Base-by-base conservation (phyloP, 2,329 filamentous ascomycete species). In the Chrysoporthe puriensis region DNA sequence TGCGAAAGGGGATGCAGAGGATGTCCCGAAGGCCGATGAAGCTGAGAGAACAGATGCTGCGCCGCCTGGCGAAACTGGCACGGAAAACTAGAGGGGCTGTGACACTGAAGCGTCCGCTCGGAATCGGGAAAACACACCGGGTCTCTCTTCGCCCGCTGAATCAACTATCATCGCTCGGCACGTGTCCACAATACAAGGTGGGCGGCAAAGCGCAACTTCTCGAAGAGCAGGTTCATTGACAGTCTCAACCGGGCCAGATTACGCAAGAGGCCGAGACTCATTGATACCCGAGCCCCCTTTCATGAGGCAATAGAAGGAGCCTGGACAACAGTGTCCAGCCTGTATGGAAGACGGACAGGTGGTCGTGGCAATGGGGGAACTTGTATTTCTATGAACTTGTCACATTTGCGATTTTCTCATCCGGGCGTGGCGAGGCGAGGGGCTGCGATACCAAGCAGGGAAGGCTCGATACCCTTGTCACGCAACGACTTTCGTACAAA, bases 71-170 rank as follows among this genome's bases (percentile, higher is more conserved):
- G 59, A 60, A 43, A 44, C 48, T 32, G n/a, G 13, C 40, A 34
- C 44, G 8, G 59, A 69, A 21, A 56, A 66, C 4, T 69, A 63
- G 54, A 26, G n/a, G 36, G n/a, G n/a, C n/a, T 13, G 36, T 43
- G 36, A 32, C n/a, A 3, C 13, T 40, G 11, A 16, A n/a, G n/a
- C 5, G 54, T 57, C 32, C 3, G 34, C 14, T 57, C 9, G 34
- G 34, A 34, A 4, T 36, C 54, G 34, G n/a, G 32, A 40, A 32
- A 40, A 4, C 54, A n/a, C 18, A 36, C 16, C 2, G 7, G 9
- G 11, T 11, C 13, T 16, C 32, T 16, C 40, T 16, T 42, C 57
- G n/a, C 32, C n/a, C 16, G 13, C 14, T 11, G 11, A 13, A 21
- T 4, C 48, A 32, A 14, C 48, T 11, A 26, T 32, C 16, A 2